Base-by-base conservation (phyloP, 73 alveolate genomes). In the Tetrahymena borealis region DNA sequence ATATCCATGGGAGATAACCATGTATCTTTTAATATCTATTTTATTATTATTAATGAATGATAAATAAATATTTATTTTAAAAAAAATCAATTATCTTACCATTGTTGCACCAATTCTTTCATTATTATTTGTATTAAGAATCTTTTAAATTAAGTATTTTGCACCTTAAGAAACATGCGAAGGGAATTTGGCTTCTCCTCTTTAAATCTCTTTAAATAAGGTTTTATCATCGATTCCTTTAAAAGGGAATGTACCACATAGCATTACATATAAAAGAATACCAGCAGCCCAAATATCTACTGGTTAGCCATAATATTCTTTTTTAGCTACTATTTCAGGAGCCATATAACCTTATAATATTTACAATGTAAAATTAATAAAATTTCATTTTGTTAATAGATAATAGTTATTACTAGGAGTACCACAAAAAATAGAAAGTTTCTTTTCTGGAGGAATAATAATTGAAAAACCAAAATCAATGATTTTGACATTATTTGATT, bases 201-300 rank as follows among this genome's bases (percentile, higher is more conserved):
- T 91, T 90, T 90, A 78, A 79, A 97, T 97, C 39, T 93, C 41
- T 90, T 94, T 91, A 92, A 90, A 94, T 39, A 95, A 39, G 13
- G 95, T 96, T 60, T 95, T 78, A 31, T 96, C 98, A 91, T 91
- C 94, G 16, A 78, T 60, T 0, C 97, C 97, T 33, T 39, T 90
- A 60, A 96, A 96, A 1, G 98, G 98, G 33, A 95, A 93, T 32
- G 33, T 24, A 0, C 98, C 98, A 39, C 91, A 16, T 32, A 95
- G 40, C 91, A 96, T 40, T 28, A 79, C 94, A 96, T 96, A 96
- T 8, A 90, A 91, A 18, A 93, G 90, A 18, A 96, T 92, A 33
- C 98, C 98, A 18, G 94, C 77, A 9, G 97, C 95, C 98, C 98
- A 96, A 11, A 95, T 90, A 95, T 96, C 97, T 24, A 95, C 94